A percentile compares a stretch with the other conserved stretches of the same genome.
Conservation (phyloP, 805 yeast genomes). For the Cyberlindnera euphorbiae region DNA sequence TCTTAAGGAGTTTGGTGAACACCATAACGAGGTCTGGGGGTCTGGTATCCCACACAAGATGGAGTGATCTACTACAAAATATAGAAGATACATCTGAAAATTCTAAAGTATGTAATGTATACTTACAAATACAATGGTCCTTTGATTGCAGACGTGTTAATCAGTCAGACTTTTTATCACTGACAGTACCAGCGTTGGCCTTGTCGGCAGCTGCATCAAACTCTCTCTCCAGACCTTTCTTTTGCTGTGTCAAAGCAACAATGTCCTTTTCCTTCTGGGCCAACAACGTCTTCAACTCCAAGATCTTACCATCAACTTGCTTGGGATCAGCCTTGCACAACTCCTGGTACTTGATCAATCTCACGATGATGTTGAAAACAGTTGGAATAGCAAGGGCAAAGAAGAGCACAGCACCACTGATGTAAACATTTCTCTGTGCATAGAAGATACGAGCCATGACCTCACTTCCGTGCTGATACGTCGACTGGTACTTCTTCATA, state of each 20-base stretch:
- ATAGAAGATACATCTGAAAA: too few species aligned
- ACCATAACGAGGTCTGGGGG: constrained; percentile 63
- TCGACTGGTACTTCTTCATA: constrained; percentile 19
- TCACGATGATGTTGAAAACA: constrained; percentile 45
- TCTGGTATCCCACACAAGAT: constrained; percentile 35
- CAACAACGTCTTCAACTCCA: constrained; percentile 34
- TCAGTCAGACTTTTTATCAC: constrained; percentile 22
- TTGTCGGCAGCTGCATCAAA: constrained; percentile 39
- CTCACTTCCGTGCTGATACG: constrained; percentile 37
- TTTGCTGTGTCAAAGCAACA: constrained; percentile 44
- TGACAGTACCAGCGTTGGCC: constrained; percentile 10
- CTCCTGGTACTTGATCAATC: constrained; percentile 45
- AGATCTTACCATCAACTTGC: constrained; percentile 13
- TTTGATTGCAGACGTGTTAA: too few species aligned
- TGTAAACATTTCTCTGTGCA: constrained; percentile 57
- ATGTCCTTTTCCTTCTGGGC: constrained; percentile 39
- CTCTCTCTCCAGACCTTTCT: constrained; percentile 44
- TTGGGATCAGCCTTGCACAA: constrained; percentile 21
- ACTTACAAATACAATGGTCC: too few species aligned
- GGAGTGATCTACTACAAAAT: too few species aligned
- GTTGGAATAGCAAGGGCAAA: constrained; percentile 50
- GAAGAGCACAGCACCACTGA: constrained; percentile 59
- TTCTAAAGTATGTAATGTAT: too few species aligned
- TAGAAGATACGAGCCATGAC: constrained; percentile 56
- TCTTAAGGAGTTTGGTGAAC: constrained; percentile 49